Percentiles rank a stretch among this genome's conserved stretches.
phyloP scores from a whole-genome alignment of 164 flowering plant genomes.

The Brasenia schreberi region DNA sequence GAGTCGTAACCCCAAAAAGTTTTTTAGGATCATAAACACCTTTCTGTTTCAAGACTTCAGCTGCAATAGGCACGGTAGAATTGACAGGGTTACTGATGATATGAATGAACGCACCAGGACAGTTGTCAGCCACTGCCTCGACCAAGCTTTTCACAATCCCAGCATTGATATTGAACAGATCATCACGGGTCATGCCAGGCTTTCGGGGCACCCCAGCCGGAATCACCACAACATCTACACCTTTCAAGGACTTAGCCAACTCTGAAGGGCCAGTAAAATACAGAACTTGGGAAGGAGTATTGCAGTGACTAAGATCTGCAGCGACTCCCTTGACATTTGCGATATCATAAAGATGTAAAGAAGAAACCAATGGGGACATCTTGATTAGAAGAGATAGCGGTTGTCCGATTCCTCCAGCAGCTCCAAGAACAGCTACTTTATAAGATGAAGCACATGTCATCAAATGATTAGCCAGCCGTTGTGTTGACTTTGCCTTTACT shows the following conservation, averaged over 20 bases:
- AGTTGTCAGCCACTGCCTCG: constrained; percentile 10
- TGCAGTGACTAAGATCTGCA: too few species aligned
- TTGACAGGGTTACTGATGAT: constrained; percentile 5
- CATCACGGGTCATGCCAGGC: too few species aligned
- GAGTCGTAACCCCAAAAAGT: constrained; percentile 6
- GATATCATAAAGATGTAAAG: too few species aligned
- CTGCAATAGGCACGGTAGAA: constrained; percentile 5
- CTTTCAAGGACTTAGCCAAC: constrained; percentile 6
- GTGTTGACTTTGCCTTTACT: neutral
- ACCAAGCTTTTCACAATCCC: constrained; percentile 5
- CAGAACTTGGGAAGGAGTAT: constrained; percentile 10
- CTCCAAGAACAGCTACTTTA: constrained; percentile 2
- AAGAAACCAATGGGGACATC: too few species aligned
- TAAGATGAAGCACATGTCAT: constrained; percentile 3
- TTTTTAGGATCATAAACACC: constrained; percentile 7
- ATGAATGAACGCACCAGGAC: constrained; percentile 8
- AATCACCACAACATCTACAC: constrained; percentile 10
- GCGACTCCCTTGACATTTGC: too few species aligned
- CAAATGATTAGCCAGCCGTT: neutral
- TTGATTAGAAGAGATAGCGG: constrained; percentile 8
- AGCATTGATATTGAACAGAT: constrained; percentile 2
- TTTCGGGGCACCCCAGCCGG: constrained; percentile 8
- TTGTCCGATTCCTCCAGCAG: constrained; percentile 7
- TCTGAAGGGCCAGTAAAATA: constrained; percentile 12
- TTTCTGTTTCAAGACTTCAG: constrained; percentile 4